phyloP scores from a whole-genome alignment of 805 yeast genomes.

The Starmerella stellata region DNA sequence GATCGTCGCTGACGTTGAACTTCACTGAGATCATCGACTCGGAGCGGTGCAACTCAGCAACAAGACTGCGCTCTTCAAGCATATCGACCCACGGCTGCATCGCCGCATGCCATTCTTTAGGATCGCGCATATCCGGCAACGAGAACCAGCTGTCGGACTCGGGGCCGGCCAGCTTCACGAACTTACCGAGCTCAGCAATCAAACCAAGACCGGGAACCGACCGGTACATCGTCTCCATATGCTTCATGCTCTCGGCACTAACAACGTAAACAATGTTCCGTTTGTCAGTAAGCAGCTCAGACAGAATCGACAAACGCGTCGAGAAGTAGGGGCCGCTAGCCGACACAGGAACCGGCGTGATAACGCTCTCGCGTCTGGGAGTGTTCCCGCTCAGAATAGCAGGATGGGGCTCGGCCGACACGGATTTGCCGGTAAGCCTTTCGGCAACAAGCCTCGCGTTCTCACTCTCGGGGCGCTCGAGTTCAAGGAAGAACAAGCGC shows the following conservation, averaged over 20 bases:
- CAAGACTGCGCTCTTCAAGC: constrained; percentile 61
- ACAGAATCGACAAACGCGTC: constrained; percentile 30
- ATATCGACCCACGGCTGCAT: constrained; percentile 38
- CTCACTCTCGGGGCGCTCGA: constrained; percentile 10
- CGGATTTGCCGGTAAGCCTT: background rate
- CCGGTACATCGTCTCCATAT: constrained; percentile 49
- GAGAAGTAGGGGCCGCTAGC: constrained; percentile 11
- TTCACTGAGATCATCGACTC: constrained; percentile 65
- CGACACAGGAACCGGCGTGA: background rate
- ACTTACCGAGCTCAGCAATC: constrained; percentile 83
- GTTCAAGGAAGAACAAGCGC: constrained; percentile 12
- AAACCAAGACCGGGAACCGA: constrained; percentile 56
- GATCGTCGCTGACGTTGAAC: constrained; percentile 32
- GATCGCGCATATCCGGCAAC: constrained; percentile 14
- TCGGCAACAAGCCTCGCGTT: constrained; percentile 5
- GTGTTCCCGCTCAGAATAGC: background rate
- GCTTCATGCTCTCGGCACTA: constrained; percentile 44
- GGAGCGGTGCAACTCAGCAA: constrained; percentile 50
- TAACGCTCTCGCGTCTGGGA: background rate
- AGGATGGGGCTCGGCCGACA: background rate
- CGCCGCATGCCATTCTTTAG: constrained; percentile 38
- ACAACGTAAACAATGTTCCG: constrained; percentile 53
- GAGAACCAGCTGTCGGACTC: constrained; percentile 42
- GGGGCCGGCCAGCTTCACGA: constrained; percentile 29
- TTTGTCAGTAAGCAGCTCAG: constrained; percentile 40